Base-by-base conservation (phyloP, 2,329 filamentous ascomycete genomes). In the Penicillium sp. region DNA sequence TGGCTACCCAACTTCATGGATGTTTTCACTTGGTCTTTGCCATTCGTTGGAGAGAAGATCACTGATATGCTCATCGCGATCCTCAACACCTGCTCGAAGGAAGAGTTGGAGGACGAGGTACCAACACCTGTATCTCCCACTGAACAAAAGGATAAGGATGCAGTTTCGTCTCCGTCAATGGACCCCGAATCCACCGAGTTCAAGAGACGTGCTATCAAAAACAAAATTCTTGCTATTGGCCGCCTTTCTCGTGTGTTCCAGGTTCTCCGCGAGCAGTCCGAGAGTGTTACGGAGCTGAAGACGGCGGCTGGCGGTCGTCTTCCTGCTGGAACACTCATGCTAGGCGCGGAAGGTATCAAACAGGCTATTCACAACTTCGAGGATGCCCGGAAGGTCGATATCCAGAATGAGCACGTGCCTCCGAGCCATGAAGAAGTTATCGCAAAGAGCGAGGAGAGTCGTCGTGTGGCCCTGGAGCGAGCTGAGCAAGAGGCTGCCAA, bases 1-100 rank as follows among this genome's bases (percentile, higher is more conserved):
- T 99, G 94, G 94, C 84, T 99, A 46, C 94, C 94, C 53, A 99
- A 99, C 80, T 99, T 99, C 73, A 99, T 99, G 94, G 94, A 99
- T 70, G 94, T 99, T 61, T 99, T 99, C 73, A 99, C 94, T n/a
- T 99, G 94, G 94, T 99, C 94, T 33, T 82, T 99, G 58, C 94
- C 94, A 0, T 99, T 99, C 76, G 94, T 99, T 25, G 93, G 94
- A 60, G 94, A 99, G 77, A 99, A 99, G 83, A 92, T 99, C 70
- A 97, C 94, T 17, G 94, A 99, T 70, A 99, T 99, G 94, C 86
- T 99, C 63, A 97, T 99, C 72, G 93, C 92, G 40, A 99, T 99
- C 69, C 82, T 99, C 66, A 97, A 95, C 80, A 97, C 91, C 17
- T 97, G 92, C 80, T 97, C 94, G n/a, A 96, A 99, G 77, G 94